phyloP scores from a whole-genome alignment of 495 filamentous ascomycete genomes.

The Penicillium ochrochloron region DNA sequence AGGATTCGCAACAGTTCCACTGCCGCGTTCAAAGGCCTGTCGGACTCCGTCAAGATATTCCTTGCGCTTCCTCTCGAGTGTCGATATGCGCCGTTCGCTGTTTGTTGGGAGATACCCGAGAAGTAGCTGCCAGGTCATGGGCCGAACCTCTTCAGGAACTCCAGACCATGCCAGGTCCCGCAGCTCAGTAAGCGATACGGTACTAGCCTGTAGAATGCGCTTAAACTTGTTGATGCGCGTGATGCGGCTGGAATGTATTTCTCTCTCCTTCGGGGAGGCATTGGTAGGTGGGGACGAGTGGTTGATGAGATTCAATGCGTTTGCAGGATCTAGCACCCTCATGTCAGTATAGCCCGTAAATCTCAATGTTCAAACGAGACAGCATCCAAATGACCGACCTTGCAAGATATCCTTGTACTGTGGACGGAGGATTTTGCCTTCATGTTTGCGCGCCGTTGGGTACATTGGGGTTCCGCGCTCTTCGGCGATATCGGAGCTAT shows the following conservation, averaged over 20 bases:
- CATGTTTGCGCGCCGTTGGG: slow-evolving; percentile 81
- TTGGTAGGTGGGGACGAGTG: slow-evolving; percentile 76
- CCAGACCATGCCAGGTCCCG: slow-evolving; percentile 89
- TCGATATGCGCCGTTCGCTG: slow-evolving; percentile 86
- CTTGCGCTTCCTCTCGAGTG: slow-evolving; percentile 92
- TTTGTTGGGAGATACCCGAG: slow-evolving; percentile 95
- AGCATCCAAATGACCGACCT: slow-evolving; percentile 49
- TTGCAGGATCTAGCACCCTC: slow-evolving; percentile 74
- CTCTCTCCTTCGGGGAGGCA: slow-evolving; percentile 81
- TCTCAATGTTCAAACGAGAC: background rate
- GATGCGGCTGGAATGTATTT: slow-evolving; percentile 84
- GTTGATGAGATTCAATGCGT: slow-evolving; percentile 91
- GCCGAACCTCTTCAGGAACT: slow-evolving; percentile 89
- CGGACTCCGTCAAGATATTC: slow-evolving; percentile 96
- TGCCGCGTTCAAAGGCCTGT: slow-evolving; percentile 86
- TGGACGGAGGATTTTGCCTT: slow-evolving; percentile 92
- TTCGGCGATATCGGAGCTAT: slow-evolving; percentile 90
- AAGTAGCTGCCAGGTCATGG: slow-evolving; percentile 97
- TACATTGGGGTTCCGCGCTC: slow-evolving; percentile 87
- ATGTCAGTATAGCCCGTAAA: slow-evolving; percentile 15
- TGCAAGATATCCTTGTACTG: slow-evolving; percentile 96
- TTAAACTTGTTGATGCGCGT: slow-evolving; percentile 99
- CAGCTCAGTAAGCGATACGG: slow-evolving; percentile 82
- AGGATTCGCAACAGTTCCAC: slow-evolving; percentile 36
- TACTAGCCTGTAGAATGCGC: slow-evolving; percentile 85